phyloP scores from a whole-genome alignment of 106 monocot genomes.

The Phalaenopsis aphrodite region DNA sequence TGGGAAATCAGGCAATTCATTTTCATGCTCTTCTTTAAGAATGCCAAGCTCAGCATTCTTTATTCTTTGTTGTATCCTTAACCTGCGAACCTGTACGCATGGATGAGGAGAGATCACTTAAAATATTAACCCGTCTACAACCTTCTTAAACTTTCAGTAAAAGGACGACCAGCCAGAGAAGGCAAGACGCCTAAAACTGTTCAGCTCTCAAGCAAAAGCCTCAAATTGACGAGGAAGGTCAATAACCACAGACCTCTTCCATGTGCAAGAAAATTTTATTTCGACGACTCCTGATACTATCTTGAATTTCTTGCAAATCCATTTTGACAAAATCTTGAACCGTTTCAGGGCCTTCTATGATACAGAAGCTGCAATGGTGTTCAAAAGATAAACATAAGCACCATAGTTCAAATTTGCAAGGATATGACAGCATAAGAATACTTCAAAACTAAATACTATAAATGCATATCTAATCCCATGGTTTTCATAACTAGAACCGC shows the following conservation, averaged over 20 bases:
- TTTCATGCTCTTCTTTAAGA: slow-evolving; percentile 57
- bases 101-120: not conserved
- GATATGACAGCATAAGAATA: not conserved
- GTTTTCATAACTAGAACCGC: not conserved
- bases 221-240: slow-evolving; percentile 63
- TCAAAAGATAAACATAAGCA: not conserved
- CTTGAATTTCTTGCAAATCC: slow-evolving; percentile 83
- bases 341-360: slow-evolving; percentile 42
- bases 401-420: not conserved
- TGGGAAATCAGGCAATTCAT: slow-evolving; percentile 96
- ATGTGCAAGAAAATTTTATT: slow-evolving; percentile 99
- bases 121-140: not conserved
- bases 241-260: slow-evolving; percentile 68
- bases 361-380: slow-evolving; percentile 64
- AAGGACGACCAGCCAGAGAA: not conserved
- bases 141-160: not conserved
- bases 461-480: not conserved
- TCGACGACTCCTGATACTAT: slow-evolving; percentile 81
- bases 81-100: slow-evolving; percentile 68
- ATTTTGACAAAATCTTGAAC: slow-evolving; percentile 28
- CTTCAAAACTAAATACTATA: not conserved
- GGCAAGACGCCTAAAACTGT: slow-evolving; percentile 4
- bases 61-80: slow-evolving; percentile 96
- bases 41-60: slow-evolving; percentile 91
- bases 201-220: slow-evolving; percentile 65